Base-by-base conservation (phyloP, 306 rosid genomes). In the Fragaria vesca region DNA sequence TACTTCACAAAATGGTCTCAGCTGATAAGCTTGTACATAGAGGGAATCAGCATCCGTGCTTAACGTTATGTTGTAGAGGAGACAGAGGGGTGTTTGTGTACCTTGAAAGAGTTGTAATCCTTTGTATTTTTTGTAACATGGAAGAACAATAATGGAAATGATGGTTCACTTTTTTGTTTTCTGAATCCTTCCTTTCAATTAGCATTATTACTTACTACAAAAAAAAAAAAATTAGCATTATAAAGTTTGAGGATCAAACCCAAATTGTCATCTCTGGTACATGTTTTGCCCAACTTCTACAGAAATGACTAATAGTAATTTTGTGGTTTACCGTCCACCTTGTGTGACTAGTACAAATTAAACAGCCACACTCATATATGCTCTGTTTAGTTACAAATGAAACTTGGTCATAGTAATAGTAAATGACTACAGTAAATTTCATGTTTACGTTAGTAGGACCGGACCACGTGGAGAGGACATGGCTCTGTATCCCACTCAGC, bases 1-100 rank as follows among this genome's bases (percentile, higher is more conserved):
- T 12, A 52, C 57, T 40, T 26, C 8, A 43, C 55, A 60, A 66
- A 38, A 45, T 34, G 40, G 77, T 45, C 38, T 54, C 42, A 8
- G 51, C 26, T n/a, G 81, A 72, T 76, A 71, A 45, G 40, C 66
- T 79, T 71, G 81, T 79, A 83, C 72, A 80, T 75, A 80, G 76
- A 79, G 76, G 79, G 79, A 68, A 48, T 61, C 57, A 61, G 70
- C 47, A 58, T 61, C 79, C 71, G 71, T 21, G 80, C 61, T 57
- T 50, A 57, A 75, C 28, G 48, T 58, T 21, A 38, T 66, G 47
- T 11, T 18, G 76, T 66, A 72, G 76, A 79, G 65, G 74, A 75
- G 18, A 43, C 54, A 10, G 36, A 17, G 36, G 47, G 34, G 24
- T 74, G 62, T 58, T 36, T 66, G 38, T 60, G 67, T 58, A 69